A percentile compares a stretch with the other conserved stretches of the same genome.
Evolutionary conservation across 768 basidiomycete species (phyloP).

Genomic region (Termitomyces sp.): DNA sequence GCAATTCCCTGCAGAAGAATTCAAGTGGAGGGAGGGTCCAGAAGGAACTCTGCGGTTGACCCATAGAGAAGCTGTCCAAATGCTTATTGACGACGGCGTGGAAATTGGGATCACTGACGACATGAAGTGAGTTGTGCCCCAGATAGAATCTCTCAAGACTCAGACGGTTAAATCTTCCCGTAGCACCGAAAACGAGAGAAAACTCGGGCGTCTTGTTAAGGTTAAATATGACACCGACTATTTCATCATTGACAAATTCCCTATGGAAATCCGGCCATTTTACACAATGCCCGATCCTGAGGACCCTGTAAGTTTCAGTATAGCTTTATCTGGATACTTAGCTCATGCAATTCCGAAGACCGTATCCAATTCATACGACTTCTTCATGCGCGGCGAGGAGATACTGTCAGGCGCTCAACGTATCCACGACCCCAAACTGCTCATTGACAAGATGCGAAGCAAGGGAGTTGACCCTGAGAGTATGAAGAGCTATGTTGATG

Average conservation of each 20-base stretch:
- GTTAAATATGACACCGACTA: slow-evolving; percentile 97
- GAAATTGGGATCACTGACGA: slow-evolving; percentile 78
- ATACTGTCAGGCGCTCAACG: slow-evolving; percentile 98
- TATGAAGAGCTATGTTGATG: slow-evolving; percentile 92
- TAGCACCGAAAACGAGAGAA: slow-evolving; percentile 94
- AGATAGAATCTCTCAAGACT: not conserved
- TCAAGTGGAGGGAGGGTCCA: slow-evolving; percentile 89
- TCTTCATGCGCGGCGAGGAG: slow-evolving; percentile 99
- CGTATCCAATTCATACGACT: slow-evolving; percentile 98
- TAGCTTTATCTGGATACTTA: not conserved
- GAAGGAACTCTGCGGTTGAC: slow-evolving; percentile 84
- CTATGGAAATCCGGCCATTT: slow-evolving; percentile 90
- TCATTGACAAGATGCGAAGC: slow-evolving; percentile 77
- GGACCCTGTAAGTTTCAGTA: slow-evolving; percentile 59
- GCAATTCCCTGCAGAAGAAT: slow-evolving; percentile 95
- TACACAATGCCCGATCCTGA: slow-evolving; percentile 98
- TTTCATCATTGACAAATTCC: slow-evolving; percentile 99
- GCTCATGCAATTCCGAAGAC: slow-evolving; percentile 38
- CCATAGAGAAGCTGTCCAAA: slow-evolving; percentile 82
- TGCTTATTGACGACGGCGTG: slow-evolving; percentile 84
- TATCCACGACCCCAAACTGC: slow-evolving; percentile 83
- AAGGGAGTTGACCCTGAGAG: slow-evolving; percentile 88
- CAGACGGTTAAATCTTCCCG: slow-evolving; percentile 10
- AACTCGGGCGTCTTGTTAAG: slow-evolving; percentile 84
- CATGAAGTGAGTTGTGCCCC: slow-evolving; percentile 58